phyloP scores from a whole-genome alignment of 2,329 filamentous ascomycete genomes.

The Monosporascus sp. region DNA sequence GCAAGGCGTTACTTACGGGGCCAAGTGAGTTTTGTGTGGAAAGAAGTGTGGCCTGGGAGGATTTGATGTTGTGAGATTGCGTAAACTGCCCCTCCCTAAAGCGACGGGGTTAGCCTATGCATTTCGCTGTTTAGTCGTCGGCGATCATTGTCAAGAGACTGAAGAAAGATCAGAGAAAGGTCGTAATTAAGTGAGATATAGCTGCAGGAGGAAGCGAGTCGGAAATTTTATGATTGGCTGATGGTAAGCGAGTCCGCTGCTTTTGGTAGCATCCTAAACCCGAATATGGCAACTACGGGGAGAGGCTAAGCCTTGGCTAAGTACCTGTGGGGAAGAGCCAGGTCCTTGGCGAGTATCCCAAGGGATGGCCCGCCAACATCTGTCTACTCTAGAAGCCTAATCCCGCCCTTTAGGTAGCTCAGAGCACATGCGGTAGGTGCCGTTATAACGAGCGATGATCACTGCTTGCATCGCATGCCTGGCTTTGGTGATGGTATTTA shows the following conservation, averaged over 20 bases:
- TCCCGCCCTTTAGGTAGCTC: too few species aligned
- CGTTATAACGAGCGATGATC: too few species aligned
- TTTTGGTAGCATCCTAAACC: conserved; percentile 1
- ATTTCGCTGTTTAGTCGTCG: too few species aligned
- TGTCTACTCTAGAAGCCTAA: too few species aligned
- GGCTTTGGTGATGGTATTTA: too few species aligned
- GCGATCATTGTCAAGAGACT: not conserved
- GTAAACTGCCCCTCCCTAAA: not conserved
- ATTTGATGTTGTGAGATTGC: not conserved
- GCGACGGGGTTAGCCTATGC: too few species aligned
- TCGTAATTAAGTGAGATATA: not conserved
- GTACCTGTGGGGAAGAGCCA: too few species aligned
- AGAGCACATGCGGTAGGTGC: too few species aligned
- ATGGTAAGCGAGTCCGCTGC: conserved; percentile 7
- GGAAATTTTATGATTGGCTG: conserved; percentile 6
- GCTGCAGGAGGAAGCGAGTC: conserved; percentile 9
- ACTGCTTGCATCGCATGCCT: too few species aligned
- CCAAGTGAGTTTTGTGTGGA: not conserved
- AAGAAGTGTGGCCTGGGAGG: not conserved
- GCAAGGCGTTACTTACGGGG: not conserved
- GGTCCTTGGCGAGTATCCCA: too few species aligned
- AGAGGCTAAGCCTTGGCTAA: not conserved
- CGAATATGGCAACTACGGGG: not conserved
- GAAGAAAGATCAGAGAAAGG: not conserved
- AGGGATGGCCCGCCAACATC: too few species aligned